phyloP scores from a whole-genome alignment of 495 filamentous ascomycete species.

The Talaromyces wortmannii region DNA sequence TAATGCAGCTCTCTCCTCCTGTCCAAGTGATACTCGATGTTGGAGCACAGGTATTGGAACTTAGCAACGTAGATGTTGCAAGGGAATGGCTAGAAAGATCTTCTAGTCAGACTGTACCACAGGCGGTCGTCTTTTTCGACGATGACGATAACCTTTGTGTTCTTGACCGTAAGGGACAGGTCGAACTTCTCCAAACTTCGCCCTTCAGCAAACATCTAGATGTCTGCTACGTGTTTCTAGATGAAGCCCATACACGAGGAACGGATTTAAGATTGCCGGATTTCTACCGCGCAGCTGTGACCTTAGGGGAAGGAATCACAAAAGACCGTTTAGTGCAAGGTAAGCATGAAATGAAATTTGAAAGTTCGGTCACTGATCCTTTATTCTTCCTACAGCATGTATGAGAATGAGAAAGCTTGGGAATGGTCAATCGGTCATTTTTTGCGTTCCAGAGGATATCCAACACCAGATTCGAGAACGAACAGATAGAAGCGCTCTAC shows the following conservation, averaged over 20 bases:
- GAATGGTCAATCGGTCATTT: slow-evolving; percentile 54
- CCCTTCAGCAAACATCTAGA: slow-evolving; percentile 54
- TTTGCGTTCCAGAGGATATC: slow-evolving; percentile 49
- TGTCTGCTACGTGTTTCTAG: slow-evolving; percentile 62
- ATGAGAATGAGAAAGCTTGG: slow-evolving; percentile 62
- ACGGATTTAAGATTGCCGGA: slow-evolving; percentile 62
- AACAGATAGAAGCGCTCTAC: slow-evolving; percentile 19
- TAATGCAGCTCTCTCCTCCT: slow-evolving; percentile 26
- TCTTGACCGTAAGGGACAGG: slow-evolving; percentile 33
- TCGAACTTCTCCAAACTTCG: slow-evolving; percentile 49
- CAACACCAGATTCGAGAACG: slow-evolving; percentile 4
- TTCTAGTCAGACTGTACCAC: slow-evolving; percentile 2
- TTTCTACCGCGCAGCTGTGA: slow-evolving; percentile 58
- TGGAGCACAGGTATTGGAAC: slow-evolving; percentile 65
- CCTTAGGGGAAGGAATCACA: slow-evolving; percentile 57
- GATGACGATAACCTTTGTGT: slow-evolving; percentile 46
- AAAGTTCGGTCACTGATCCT: background rate
- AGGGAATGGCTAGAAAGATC: slow-evolving; percentile 30
- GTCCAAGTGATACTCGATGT: slow-evolving; percentile 64
- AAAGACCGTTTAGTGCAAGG: slow-evolving; percentile 74
- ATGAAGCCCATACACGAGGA: slow-evolving; percentile 71
- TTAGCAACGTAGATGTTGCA: slow-evolving; percentile 48
- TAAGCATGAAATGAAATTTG: slow-evolving; percentile 19
- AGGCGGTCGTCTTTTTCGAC: slow-evolving; percentile 49
- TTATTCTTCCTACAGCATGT: slow-evolving; percentile 37